Base-by-base conservation (phyloP, 1,139 yeast genomes). In the Pichia sp. region DNA sequence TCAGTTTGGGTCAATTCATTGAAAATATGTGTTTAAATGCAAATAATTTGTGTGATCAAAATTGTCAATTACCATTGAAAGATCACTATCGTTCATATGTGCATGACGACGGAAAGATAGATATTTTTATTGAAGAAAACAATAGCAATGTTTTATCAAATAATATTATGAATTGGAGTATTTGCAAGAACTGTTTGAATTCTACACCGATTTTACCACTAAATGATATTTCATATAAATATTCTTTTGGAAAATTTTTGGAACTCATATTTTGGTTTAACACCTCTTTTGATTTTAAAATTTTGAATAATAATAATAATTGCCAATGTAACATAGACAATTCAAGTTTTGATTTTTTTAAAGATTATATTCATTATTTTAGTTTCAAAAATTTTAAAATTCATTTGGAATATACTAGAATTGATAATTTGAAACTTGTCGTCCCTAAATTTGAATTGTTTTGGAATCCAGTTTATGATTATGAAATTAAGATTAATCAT, bases 221-320 rank as follows among this genome's bases (percentile, higher is more conserved):
- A 84, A 84, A 87, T 55, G 92, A 87, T 44, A 83, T 82, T 28
- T 82, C 97, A 0, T 90, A 95, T 82, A 87, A 83, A 58, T 81
- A 82, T 52, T 90, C 97, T 0, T 80, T 94, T 61, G 98, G 98
- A 0, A 94, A 92, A 59, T 94, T 86, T 58, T 69, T 94, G 38
- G 97, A 94, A 64, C 67, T 90, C 27, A 71, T 84, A 35, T 90
- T 89, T 59, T 89, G 95, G 84, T 49, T 43, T 35, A 50, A 51
- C 27, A 42, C 32, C 8, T 37, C 46, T 7, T 35, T 43, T 35
- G 46, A 44, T 29, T 37, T 49, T 16, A 37, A 49, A 39, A 35
- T 39, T 29, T 30, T 42, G 35, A 39, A 39, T 24, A 43, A 35
- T 30, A 45, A 47, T 26, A 41, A 34, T 24, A 41, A 30, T 12